Evolutionary conservation across 305 asterid genomes (phyloP).

Genomic region (Plantago lanceolata): DNA sequence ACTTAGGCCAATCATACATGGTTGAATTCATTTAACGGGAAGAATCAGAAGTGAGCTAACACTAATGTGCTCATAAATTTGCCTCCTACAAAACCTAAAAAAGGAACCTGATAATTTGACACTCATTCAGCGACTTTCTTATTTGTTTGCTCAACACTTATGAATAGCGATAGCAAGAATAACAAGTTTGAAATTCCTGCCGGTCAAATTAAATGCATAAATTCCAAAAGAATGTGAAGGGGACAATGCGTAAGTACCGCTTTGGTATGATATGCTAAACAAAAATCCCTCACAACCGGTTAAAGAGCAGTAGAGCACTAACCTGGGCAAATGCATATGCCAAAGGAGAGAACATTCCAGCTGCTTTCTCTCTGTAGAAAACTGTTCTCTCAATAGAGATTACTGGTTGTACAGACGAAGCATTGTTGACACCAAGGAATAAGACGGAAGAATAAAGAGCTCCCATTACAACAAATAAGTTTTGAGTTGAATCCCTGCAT

Average conservation of each 20-base stretch:
- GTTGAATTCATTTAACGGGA: too few relatives aligned
- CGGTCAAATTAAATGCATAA: too few relatives aligned
- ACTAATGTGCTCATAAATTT: too few relatives aligned
- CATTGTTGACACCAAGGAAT: conserved; percentile 78
- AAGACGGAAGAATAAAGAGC: conserved; percentile 64
- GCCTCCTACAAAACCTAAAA: too few relatives aligned
- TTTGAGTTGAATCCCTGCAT: conserved; percentile 68
- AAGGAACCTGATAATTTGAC: too few relatives aligned
- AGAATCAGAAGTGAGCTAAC: too few relatives aligned
- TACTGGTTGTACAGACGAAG: conserved; percentile 88
- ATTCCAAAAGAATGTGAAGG: background rate
- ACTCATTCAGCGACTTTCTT: too few relatives aligned
- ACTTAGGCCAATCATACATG: too few relatives aligned
- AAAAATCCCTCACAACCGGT: background rate
- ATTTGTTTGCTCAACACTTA: too few relatives aligned
- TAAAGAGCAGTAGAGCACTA: conserved; percentile 20
- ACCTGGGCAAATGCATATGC: conserved; percentile 89
- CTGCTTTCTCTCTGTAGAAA: conserved; percentile 85
- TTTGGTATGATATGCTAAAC: background rate
- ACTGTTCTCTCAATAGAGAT: conserved; percentile 77
- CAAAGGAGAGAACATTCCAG: conserved; percentile 73
- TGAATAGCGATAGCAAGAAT: too few relatives aligned
- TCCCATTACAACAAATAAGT: conserved; percentile 68
- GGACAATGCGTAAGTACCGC: background rate
- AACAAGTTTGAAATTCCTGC: too few relatives aligned